A percentile compares a stretch with the other conserved stretches of the same genome.
phyloP scores from a whole-genome alignment of 495 filamentous ascomycete genomes.

The Rhypophila decipiens region DNA sequence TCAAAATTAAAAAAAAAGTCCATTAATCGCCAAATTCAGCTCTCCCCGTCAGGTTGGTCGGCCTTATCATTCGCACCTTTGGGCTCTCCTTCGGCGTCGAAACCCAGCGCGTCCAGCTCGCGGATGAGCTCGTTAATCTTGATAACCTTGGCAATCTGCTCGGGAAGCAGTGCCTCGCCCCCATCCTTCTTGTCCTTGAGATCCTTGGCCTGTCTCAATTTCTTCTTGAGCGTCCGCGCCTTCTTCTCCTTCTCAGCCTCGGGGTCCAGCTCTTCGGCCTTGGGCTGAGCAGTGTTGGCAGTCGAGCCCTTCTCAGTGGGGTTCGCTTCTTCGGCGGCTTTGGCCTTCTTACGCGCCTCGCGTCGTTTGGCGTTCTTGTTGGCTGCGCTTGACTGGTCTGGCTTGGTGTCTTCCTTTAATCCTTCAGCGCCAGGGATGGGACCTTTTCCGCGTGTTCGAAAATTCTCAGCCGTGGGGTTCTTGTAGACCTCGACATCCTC shows the following conservation, averaged over 20 bases:
- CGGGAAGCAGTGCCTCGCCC: slow-evolving; percentile 75
- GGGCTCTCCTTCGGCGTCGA: slow-evolving; percentile 57
- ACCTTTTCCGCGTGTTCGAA: slow-evolving; percentile 70
- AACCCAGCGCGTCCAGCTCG: slow-evolving; percentile 80
- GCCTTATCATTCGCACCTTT: no score
- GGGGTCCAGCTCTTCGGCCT: slow-evolving; percentile 43
- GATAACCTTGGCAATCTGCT: slow-evolving; percentile 96
- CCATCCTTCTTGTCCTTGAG: slow-evolving; percentile 85
- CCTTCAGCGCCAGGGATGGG: slow-evolving; percentile 74
- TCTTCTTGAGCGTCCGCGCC: slow-evolving; percentile 90
- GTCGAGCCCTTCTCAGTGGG: slow-evolving; percentile 23
- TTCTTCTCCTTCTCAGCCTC: slow-evolving; percentile 88
- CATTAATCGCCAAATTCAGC: no score
- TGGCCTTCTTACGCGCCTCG: slow-evolving; percentile 84
- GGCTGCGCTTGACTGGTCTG: slow-evolving; percentile 44
- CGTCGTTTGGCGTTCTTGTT: slow-evolving; percentile 94
- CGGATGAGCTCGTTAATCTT: slow-evolving; percentile 90
- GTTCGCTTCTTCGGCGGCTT: slow-evolving; percentile 44
- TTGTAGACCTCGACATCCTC: slow-evolving; percentile 97
- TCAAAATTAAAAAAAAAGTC: no score
- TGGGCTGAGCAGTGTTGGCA: slow-evolving; percentile 13
- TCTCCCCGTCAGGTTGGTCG: no score
- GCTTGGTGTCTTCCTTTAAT: slow-evolving; percentile 48
- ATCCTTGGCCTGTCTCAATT: slow-evolving; percentile 86
- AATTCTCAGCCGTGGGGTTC: slow-evolving; percentile 81